Conservation (phyloP, 306 rosid species). For the Cicer yamashitae region DNA sequence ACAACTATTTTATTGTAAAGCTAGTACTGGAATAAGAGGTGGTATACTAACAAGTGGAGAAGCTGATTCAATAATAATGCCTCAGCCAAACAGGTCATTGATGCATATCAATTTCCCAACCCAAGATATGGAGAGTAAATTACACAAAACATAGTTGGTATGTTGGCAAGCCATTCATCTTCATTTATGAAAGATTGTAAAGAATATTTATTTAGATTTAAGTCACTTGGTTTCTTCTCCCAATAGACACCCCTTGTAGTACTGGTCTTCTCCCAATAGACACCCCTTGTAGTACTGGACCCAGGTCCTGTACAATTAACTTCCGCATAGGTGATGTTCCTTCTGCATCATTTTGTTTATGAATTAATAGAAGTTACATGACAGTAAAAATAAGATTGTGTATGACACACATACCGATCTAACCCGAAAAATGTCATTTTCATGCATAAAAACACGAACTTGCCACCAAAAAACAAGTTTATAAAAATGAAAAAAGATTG, state of each 20-base stretch:
- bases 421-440: too few relatives aligned
- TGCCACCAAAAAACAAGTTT: too few relatives aligned
- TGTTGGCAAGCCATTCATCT: background rate
- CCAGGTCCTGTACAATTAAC: background rate
- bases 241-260: too few relatives aligned
- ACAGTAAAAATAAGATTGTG: background rate
- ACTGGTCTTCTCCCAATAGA: too few relatives aligned
- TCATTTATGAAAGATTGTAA: background rate
- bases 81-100: too few relatives aligned
- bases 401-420: too few relatives aligned
- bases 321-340: background rate
- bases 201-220: slow-evolving; percentile 5
- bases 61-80: too few relatives aligned
- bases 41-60: too few relatives aligned
- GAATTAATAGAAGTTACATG: background rate
- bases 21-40: too few relatives aligned
- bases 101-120: background rate
- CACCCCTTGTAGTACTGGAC: background rate
- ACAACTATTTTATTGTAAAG: too few relatives aligned
- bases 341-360: background rate
- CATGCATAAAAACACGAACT: too few relatives aligned
- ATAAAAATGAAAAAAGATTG: too few relatives aligned
- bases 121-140: background rate
- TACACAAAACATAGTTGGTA: background rate
- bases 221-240: background rate